Conservation (phyloP, 140 eudicot genomes). For the Cichorium intybus region DNA sequence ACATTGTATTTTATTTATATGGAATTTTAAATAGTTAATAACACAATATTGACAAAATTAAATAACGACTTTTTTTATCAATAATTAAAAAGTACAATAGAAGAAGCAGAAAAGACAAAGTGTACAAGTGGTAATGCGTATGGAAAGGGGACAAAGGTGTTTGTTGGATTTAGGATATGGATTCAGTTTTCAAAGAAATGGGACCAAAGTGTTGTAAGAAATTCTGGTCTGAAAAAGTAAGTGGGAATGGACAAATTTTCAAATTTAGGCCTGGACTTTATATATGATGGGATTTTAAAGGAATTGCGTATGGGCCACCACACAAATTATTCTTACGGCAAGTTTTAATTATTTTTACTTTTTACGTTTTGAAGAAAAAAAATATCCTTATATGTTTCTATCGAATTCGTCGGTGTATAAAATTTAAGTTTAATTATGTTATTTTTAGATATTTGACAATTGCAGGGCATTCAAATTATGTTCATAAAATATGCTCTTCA, state of each 20-base stretch:
- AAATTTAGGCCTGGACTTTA: conserved; percentile 37
- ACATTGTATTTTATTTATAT: neutral
- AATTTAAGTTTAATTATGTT: no score
- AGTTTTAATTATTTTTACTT: neutral
- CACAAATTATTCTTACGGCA: neutral
- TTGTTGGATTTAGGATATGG: conserved; percentile 22
- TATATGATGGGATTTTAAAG: conserved; percentile 27
- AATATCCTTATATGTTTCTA: neutral
- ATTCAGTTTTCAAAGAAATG: conserved; percentile 29
- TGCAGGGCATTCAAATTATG: no score
- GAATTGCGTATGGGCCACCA: conserved; percentile 12
- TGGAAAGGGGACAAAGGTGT: conserved; percentile 29
- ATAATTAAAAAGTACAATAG: neutral
- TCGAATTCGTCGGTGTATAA: neutral
- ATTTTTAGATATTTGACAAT: no score
- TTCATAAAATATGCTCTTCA: no score
- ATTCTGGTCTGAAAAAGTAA: conserved; percentile 38
- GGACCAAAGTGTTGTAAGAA: conserved; percentile 21
- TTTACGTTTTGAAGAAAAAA: neutral
- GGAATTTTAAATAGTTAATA: no score
- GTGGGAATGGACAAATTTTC: conserved; percentile 37
- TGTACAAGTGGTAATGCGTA: conserved; percentile 33
- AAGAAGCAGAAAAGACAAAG: conserved; percentile 21
- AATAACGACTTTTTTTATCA: neutral
- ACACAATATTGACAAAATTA: neutral